Conservation (phyloP, 352 stramenopile genomes). For the Phytophthora agathidicida region DNA sequence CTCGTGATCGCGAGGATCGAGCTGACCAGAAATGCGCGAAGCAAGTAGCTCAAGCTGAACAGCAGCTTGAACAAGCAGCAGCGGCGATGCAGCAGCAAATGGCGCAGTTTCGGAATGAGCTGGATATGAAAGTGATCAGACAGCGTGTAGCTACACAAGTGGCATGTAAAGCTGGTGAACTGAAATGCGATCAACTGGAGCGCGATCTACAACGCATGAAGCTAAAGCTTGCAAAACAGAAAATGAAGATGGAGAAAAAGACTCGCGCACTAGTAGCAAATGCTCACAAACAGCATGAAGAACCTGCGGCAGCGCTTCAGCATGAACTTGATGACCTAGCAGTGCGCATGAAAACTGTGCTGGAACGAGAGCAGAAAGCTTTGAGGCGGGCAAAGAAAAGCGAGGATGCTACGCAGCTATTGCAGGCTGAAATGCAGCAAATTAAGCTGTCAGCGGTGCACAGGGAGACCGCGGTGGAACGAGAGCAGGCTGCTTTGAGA, state of each 20-base stretch:
- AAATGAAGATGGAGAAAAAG: constrained; percentile 64
- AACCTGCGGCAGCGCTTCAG: constrained; percentile 19
- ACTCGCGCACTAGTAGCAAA: constrained; percentile 39
- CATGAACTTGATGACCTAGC: constrained; percentile 24
- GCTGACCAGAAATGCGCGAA: constrained; percentile 13
- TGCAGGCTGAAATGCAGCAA: constrained; percentile 25
- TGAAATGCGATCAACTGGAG: constrained; percentile 33
- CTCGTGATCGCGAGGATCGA: constrained; percentile 22
- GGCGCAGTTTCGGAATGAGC: constrained; percentile 29
- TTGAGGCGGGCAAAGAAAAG: constrained; percentile 19
- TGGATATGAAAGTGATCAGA: constrained; percentile 28
- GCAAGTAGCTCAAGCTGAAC: constrained; percentile 20
- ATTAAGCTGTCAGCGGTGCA: constrained; percentile 8
- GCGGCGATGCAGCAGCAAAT: constrained; percentile 45
- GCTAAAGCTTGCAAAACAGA: constrained; percentile 44
- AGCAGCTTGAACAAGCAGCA: constrained; percentile 35
- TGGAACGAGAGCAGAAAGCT: constrained; percentile 21
- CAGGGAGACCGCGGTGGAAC: constrained; percentile 26
- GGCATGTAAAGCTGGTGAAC: constrained; percentile 33
- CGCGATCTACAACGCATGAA: constrained; percentile 24
- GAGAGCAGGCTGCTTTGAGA: constrained; percentile 16
- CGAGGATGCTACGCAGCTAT: constrained; percentile 18
- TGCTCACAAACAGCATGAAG: constrained; percentile 25
- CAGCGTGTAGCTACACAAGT: constrained; percentile 39
- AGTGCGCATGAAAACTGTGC: constrained; percentile 11